Conservation (phyloP, 305 asterid genomes). For the Fraxinus floribunda region DNA sequence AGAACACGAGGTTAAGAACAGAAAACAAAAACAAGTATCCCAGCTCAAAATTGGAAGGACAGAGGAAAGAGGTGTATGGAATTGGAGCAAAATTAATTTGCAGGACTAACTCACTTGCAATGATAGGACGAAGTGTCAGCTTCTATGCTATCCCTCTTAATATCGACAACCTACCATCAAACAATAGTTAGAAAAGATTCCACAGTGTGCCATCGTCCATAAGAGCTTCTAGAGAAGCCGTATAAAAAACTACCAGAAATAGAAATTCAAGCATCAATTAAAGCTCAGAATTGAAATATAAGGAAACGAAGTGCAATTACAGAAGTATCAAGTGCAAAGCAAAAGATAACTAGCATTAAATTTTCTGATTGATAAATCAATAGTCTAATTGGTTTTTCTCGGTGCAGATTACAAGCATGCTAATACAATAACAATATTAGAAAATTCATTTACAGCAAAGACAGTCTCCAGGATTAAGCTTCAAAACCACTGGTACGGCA, state of each 20-base stretch:
- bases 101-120: constrained; percentile 63
- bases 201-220: not conserved
- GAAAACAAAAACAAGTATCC: constrained; percentile 8
- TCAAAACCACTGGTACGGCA: not conserved
- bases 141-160: constrained; percentile 49
- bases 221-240: not conserved
- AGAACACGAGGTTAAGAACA: constrained; percentile 16
- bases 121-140: constrained; percentile 76
- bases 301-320: not conserved
- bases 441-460: not conserved
- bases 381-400: not conserved
- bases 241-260: not conserved
- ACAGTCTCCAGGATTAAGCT: not conserved
- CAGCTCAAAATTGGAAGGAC: not conserved
- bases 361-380: not conserved
- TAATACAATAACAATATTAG: not conserved
- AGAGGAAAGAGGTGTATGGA: not conserved
- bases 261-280: not conserved
- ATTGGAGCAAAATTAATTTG: not conserved
- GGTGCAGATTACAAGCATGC: not conserved
- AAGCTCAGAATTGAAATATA: not conserved
- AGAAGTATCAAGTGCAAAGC: not conserved
- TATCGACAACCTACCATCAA: constrained; percentile 62
- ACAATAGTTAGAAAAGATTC: constrained; percentile 15
- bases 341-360: not conserved